Conservation (phyloP, 495 filamentous ascomycete species). For the Collariella sp. region DNA sequence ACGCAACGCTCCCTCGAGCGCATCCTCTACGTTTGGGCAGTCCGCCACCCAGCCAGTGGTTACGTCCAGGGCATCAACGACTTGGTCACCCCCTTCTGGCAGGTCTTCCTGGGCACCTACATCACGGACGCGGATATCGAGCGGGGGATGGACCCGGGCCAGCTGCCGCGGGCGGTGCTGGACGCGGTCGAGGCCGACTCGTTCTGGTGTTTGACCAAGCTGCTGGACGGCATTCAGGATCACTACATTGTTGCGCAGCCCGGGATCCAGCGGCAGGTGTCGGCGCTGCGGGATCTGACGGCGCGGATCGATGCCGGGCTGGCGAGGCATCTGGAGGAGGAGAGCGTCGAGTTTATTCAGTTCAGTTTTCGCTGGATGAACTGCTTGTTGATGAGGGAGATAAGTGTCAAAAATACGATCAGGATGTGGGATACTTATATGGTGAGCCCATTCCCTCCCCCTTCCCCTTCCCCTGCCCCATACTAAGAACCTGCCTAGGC, state of each 20-base stretch:
- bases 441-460: conserved; percentile 41
- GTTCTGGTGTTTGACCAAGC: conserved; percentile 95
- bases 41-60: conserved; percentile 90
- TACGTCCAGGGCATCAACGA: conserved; percentile 99
- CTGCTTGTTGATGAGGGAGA: conserved; percentile 93
- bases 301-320: conserved; percentile 78
- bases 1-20: conserved; percentile 89
- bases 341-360: conserved; percentile 96
- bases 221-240: conserved; percentile 95
- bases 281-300: conserved; percentile 77
- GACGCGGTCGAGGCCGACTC: conserved; percentile 97
- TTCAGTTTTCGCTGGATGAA: conserved; percentile 99
- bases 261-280: conserved; percentile 89
- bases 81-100: conserved; percentile 94
- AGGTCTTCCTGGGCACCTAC: conserved; percentile 89
- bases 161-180: conserved; percentile 79
- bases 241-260: conserved; percentile 98
- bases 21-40: conserved; percentile 96
- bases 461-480: neutral
- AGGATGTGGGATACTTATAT: conserved; percentile 99
- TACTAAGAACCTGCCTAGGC: conserved; percentile 48
- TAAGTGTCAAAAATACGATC: conserved; percentile 91
- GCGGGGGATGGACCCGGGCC: conserved; percentile 90
- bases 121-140: conserved; percentile 90
- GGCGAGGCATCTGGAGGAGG: conserved; percentile 77